phyloP scores from a whole-genome alignment of 2,329 filamentous ascomycete species.

The Ploettnerulaceae sp. region DNA sequence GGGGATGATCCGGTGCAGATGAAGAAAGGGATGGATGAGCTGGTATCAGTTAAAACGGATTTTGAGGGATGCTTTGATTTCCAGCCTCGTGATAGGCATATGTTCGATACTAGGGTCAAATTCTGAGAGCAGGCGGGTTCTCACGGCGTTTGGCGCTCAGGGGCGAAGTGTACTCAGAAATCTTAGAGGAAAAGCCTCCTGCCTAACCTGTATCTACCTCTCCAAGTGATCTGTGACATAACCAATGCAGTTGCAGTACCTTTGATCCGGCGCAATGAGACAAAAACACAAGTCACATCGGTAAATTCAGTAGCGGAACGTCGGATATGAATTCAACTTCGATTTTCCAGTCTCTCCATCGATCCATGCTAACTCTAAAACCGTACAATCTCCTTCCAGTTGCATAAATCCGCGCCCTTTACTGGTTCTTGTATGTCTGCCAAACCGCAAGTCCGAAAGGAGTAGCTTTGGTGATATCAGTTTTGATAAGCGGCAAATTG shows the following conservation, averaged over 20 bases:
- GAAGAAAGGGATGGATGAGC: constrained; percentile 48
- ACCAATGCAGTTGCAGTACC: background rate
- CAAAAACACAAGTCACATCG: background rate
- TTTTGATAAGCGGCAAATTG: background rate
- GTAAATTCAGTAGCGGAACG: background rate
- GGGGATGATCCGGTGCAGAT: constrained; percentile 52
- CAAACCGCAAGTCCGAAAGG: constrained; percentile 57
- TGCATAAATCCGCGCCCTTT: constrained; percentile 9
- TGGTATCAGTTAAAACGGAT: constrained; percentile 43
- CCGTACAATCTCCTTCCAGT: constrained; percentile 9
- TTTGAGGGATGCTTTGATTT: constrained; percentile 51
- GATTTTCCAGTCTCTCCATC: constrained; percentile 11
- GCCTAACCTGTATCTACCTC: background rate
- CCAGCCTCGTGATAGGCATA: constrained; percentile 46
- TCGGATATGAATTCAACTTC: constrained; percentile 7
- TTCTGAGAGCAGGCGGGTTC: background rate
- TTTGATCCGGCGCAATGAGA: background rate
- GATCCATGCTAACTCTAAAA: constrained; percentile 18
- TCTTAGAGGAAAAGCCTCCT: background rate
- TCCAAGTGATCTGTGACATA: background rate
- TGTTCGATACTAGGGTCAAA: constrained; percentile 46
- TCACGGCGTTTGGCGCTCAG: constrained; percentile 1
- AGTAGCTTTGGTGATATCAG: constrained; percentile 35
- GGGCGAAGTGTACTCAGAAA: background rate
- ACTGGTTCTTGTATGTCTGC: constrained; percentile 39